Conservation (phyloP, 495 filamentous ascomycete genomes). For the Cercophora scortea region DNA sequence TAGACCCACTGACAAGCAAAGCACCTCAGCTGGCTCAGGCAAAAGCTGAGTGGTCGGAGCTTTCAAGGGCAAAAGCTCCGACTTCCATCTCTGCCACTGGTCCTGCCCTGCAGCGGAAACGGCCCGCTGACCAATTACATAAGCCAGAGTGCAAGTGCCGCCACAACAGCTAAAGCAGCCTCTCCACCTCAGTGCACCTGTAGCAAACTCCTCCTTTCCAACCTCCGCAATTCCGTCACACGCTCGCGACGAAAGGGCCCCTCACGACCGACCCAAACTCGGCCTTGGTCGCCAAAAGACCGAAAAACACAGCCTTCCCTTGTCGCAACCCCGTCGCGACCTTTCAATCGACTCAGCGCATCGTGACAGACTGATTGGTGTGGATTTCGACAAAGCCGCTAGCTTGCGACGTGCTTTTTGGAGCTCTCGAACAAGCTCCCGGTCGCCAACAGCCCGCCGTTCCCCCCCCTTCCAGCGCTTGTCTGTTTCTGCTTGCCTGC, state of each 20-base stretch:
- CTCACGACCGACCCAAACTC: no score
- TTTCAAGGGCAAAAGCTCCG: not conserved
- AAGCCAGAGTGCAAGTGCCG: not conserved
- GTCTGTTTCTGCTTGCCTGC: no score
- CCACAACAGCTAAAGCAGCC: not conserved
- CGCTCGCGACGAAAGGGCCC: slow-evolving; percentile 2
- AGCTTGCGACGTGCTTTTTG: no score
- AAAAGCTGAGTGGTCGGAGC: not conserved
- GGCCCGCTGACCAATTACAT: not conserved
- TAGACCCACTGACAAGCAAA: not conserved
- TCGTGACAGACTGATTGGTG: no score
- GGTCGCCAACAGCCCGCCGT: no score
- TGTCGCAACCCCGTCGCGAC: slow-evolving; percentile 1
- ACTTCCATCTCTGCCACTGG: not conserved
- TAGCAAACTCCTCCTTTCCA: slow-evolving; percentile 20
- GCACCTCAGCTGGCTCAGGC: no score
- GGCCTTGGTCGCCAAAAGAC: no score
- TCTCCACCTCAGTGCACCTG: slow-evolving; percentile 9
- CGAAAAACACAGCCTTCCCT: not conserved
- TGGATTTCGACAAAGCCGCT: no score
- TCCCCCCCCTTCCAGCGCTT: no score
- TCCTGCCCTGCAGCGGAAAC: not conserved
- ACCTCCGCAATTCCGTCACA: slow-evolving; percentile 24
- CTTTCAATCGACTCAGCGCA: no score
- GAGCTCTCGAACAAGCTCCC: no score